phyloP scores from a whole-genome alignment of 164 flowering plant species.

The Berberis thunbergii region DNA sequence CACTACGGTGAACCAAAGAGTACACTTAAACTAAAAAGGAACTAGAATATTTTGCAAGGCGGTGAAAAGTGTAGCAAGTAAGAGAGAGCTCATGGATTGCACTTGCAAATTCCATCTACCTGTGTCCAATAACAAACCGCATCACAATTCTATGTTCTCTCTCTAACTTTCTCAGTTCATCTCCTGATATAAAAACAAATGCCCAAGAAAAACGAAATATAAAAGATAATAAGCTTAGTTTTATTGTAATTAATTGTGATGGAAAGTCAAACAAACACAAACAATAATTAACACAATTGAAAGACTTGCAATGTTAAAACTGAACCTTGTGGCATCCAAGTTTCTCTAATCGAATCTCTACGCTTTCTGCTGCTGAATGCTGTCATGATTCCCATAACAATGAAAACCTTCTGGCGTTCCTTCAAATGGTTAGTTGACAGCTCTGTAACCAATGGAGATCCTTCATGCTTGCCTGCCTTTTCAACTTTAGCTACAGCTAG shows the following conservation, averaged over 20 bases:
- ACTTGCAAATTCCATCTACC: slow-evolving; percentile 30
- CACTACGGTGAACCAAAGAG: slow-evolving; percentile 29
- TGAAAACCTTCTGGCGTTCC: slow-evolving; percentile 56
- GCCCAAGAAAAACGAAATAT: not conserved
- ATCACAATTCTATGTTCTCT: slow-evolving; percentile 74
- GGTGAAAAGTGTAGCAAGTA: not conserved
- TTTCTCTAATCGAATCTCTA: slow-evolving; percentile 77
- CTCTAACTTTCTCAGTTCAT: slow-evolving; percentile 55
- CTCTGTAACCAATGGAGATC: slow-evolving; percentile 31
- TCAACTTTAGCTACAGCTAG: slow-evolving; percentile 76
- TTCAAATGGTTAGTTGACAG: slow-evolving; percentile 23
- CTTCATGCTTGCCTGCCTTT: slow-evolving; percentile 32
- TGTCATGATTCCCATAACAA: slow-evolving; percentile 92
- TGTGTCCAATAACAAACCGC: slow-evolving; percentile 94
- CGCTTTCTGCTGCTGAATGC: slow-evolving; percentile 92
- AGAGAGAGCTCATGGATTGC: not conserved
- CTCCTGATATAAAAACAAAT: slow-evolving; percentile 24
- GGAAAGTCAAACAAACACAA: not conserved
- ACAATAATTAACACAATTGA: not conserved
- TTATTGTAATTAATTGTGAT: not conserved
- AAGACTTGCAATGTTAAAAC: not conserved
- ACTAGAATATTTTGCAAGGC: not conserved
- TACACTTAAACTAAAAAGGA: not conserved
- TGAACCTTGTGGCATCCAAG: slow-evolving; percentile 95
- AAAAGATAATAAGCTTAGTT: not conserved